Evolutionary conservation across 2,329 filamentous ascomycete species (phyloP).

Genomic region (Scortechinia acanthostroma): DNA sequence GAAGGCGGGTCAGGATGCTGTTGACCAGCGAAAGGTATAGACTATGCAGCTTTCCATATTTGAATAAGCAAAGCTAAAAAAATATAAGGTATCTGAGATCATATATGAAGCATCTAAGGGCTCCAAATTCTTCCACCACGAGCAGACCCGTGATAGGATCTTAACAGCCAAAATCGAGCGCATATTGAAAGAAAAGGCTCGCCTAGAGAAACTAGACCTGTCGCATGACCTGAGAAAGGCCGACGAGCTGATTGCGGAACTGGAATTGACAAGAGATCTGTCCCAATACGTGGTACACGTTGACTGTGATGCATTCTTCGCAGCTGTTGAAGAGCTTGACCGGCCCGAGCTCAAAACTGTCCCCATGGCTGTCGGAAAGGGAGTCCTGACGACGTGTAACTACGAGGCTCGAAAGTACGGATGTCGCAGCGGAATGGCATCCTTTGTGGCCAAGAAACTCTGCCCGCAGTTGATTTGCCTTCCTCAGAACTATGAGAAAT

Average conservation of each 20-base stretch:
- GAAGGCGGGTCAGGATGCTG: constrained; percentile 65
- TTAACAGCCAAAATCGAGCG: constrained; percentile 63
- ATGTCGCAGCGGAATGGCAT: constrained; percentile 67
- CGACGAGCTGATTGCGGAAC: constrained; percentile 58
- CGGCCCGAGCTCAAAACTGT: constrained; percentile 61
- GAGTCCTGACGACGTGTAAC: constrained; percentile 35
- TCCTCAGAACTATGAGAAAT: constrained; percentile 65
- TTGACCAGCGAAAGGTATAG: constrained; percentile 59
- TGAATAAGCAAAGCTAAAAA: constrained; percentile 5
- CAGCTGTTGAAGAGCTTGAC: constrained; percentile 61
- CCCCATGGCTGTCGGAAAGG: constrained; percentile 61
- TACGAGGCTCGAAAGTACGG: constrained; percentile 68
- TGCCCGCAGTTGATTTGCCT: constrained; percentile 64
- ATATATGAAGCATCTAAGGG: constrained; percentile 73
- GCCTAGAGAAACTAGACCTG: constrained; percentile 56
- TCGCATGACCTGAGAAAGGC: constrained; percentile 50
- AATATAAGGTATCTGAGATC: constrained; percentile 52
- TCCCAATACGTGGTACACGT: constrained; percentile 64
- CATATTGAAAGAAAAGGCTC: constrained; percentile 55
- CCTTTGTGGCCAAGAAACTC: constrained; percentile 67
- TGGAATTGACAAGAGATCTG: constrained; percentile 57
- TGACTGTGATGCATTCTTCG: constrained; percentile 75
- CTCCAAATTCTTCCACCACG: constrained; percentile 70
- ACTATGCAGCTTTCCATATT: neutral
- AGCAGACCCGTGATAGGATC: constrained; percentile 56